Percentiles rank a stretch among this genome's conserved stretches.
These are phyloP conservation scores for Corinectria fuckeliana DNA, from an alignment of 2,329 filamentous ascomycete genomes.

Conservation along the genomic window DNA sequence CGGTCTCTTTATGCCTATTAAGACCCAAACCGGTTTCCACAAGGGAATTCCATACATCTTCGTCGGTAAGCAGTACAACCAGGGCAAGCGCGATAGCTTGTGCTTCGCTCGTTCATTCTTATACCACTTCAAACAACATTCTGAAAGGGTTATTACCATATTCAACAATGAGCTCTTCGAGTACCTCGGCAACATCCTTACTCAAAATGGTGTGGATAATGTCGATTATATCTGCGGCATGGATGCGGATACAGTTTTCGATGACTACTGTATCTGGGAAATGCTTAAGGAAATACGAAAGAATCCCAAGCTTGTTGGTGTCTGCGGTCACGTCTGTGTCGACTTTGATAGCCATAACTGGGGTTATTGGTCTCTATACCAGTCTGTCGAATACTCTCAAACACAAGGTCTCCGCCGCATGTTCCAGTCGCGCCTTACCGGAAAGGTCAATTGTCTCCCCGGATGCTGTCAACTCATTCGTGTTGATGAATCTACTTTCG, in stretches of 20 bases:
- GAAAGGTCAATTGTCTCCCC: constrained; percentile 56
- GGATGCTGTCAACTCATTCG: constrained; percentile 58
- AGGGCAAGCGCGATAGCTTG: constrained; percentile 57
- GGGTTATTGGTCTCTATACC: constrained; percentile 54
- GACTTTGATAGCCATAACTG: constrained; percentile 52
- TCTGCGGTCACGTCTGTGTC: constrained; percentile 56
- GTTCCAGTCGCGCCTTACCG: constrained; percentile 56
- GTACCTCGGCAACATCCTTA: constrained; percentile 47
- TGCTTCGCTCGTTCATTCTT: constrained; percentile 57
- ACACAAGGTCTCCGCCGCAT: constrained; percentile 55
- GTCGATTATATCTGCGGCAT: constrained; percentile 54
- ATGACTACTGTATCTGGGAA: constrained; percentile 51
- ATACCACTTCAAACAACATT: constrained; percentile 54
- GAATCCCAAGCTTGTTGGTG: constrained; percentile 52
- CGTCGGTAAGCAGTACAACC: constrained; percentile 56
- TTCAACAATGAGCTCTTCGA: constrained; percentile 54
- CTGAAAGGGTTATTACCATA: constrained; percentile 50
- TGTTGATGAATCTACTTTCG: constrained; percentile 56
- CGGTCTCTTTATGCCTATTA: constrained; percentile 53
- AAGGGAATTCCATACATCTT: constrained; percentile 54
- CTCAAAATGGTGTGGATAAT: constrained; percentile 46
- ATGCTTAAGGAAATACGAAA: constrained; percentile 52
- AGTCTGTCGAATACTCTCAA: constrained; percentile 56
- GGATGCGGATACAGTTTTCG: constrained; percentile 57
- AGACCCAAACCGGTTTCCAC: constrained; percentile 51